Evolutionary conservation across 2,329 filamentous ascomycete genomes (phyloP), one percentile per base, ranked within the genome.

Genomic region (Fusarium staphyleae): DNA sequence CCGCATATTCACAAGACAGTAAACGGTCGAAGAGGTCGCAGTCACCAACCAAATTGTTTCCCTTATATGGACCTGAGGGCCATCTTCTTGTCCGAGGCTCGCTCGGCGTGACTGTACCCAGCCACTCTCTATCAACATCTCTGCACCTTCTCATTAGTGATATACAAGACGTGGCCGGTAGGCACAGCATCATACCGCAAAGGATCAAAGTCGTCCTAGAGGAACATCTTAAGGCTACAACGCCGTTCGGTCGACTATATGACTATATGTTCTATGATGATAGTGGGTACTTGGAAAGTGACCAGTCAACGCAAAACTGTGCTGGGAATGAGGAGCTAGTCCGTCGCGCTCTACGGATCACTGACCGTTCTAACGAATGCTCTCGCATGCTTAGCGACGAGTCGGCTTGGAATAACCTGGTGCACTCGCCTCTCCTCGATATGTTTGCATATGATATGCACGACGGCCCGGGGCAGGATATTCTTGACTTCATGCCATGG

Each of bases 381-480:
- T 41, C 46, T 18, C 36, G 46, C 29, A 42, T 49, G 36, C 37
- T 49, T 29, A 49, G 46, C 19, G 46, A 49, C 30, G 36, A 49
- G 26, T 16, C 30, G 14, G 37, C 46, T 13, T 49, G 36, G 46
- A 49, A 49, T 15, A 49, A 42, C 30, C 46, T 28, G 2, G 46
- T 49, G n/a, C 37, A 41, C 22, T 35, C 36, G 5, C 46, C 46
- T n/a, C 18, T 42, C 18, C 46, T 49, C 13, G 46, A 49, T 11
- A 35, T 49, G 36, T 15, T 49, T 19, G 29, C 42, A 2, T 30
- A 41, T 29, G 46, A 49, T 14, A 49, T 49, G 37, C 29, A 11
- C 3, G 30, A 49, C 13, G 9, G 15, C 13, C 36, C 35, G 4
- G 36, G 18, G 10, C 34, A 34, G 15, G 35, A 43, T 16, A 12